Conservation (phyloP, 495 filamentous ascomycete species). For the Talaromyces borbonicus region DNA sequence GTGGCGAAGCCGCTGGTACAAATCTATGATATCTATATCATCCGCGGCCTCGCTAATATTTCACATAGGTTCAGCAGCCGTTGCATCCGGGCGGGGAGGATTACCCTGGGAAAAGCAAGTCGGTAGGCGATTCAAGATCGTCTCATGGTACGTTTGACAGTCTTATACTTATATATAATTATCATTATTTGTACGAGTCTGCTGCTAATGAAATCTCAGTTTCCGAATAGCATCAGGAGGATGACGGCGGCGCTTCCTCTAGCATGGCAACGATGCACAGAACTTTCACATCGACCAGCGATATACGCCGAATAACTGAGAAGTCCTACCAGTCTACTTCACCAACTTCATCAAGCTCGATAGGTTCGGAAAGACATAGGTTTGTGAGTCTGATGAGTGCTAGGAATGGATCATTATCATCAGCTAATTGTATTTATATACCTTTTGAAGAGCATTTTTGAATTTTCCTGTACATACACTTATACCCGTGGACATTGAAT, state of each 20-base stretch:
- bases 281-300: background rate
- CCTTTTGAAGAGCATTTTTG: background rate
- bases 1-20: slow-evolving; percentile 33
- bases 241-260: background rate
- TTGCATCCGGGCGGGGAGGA: slow-evolving; percentile 42
- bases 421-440: slow-evolving; percentile 1
- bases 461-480: background rate
- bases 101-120: slow-evolving; percentile 26
- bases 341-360: background rate
- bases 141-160: no score
- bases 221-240: slow-evolving; percentile 8
- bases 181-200: no score
- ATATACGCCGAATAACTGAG: background rate
- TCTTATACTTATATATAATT: no score
- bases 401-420: background rate
- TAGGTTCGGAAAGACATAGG: background rate
- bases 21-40: slow-evolving; percentile 18
- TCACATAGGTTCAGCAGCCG: slow-evolving; percentile 31
- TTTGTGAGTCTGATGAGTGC: background rate
- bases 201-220: background rate
- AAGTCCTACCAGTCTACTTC: background rate
- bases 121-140: slow-evolving; percentile 4
- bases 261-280: background rate
- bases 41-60: slow-evolving; percentile 29
- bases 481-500: no score